Evolutionary conservation across 148 eudicot species (phyloP), one percentile per base, ranked within the genome.

Genomic region (Rhododendron ferrugineum): DNA sequence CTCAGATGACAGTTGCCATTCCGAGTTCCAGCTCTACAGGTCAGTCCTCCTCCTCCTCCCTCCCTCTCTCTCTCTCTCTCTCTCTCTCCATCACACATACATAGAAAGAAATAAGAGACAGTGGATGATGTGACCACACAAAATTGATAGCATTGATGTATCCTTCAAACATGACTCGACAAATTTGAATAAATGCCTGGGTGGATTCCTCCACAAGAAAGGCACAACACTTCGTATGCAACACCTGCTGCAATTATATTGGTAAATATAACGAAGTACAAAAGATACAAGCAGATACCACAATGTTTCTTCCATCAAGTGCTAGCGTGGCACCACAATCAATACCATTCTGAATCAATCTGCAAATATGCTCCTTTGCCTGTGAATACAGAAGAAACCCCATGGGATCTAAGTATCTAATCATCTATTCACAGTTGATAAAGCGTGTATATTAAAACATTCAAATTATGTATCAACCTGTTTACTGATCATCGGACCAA

Each of bases 401-500:
- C 13, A 18, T 62, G 32, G 74, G 36, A 62, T 37, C 36, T 15
- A 73, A 80, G 68, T 26, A 34, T 49, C 47, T 60, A 36, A 40
- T 14, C 32, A 44, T 77, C 56, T 30, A 40, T 34, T 46, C 62
- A 20, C 50, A 60, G 50, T 30, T 28, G 78, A 46, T 66, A 79
- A 23, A 40, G 47, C 0, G 50, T 80, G 20, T 30, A 14, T 15
- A 78, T 34, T 64, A 3, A 28, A 83, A 46, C 18, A 52, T 66
- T 15, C 42, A 40, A 83, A 81, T 23, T 28, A 81, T 56, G 85
- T 81, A 44, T 14, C 42, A 81, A 97, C 99, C 98, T 92, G 95
- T 87, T 94, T 93, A 90, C 96, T 94, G 62, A 97, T 95, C 83
- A 97, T 98, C 49, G 99, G 99, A 85, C 98, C 99, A 82, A 97